These are phyloP conservation scores for Coemansia sp. DNA, from an alignment of 192 early-diverging fungal species.

Conservation along the genomic window DNA sequence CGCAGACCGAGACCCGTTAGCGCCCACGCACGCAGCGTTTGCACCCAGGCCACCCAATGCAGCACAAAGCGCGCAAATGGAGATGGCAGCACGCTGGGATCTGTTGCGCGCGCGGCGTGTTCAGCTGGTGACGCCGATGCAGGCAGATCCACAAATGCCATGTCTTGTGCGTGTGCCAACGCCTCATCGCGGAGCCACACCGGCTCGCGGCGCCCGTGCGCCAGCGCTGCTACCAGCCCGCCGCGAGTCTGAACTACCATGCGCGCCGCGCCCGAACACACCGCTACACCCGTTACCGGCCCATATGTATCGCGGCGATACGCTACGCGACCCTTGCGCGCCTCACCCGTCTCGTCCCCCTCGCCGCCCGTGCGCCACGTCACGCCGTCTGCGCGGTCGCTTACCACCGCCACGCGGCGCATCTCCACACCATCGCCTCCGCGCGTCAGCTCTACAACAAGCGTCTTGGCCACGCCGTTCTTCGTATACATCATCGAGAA, in stretches of 20 bases:
- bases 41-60: conserved; percentile 52
- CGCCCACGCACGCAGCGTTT: conserved; percentile 52
- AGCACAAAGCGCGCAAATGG: conserved; percentile 67
- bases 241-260: conserved; percentile 60
- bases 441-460: conserved; percentile 47
- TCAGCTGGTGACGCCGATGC: conserved; percentile 54
- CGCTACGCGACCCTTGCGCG: conserved; percentile 24
- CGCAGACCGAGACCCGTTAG: conserved; percentile 46
- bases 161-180: conserved; percentile 64
- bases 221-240: conserved; percentile 58
- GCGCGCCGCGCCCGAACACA: conserved; percentile 25
- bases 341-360: conserved; percentile 14
- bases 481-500: conserved; percentile 41
- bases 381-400: conserved; percentile 9
- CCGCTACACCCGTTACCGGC: conserved; percentile 20
- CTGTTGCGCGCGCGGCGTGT: conserved; percentile 34
- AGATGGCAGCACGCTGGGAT: conserved; percentile 56
- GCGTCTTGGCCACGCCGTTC: conserved; percentile 33
- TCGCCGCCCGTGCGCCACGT: conserved; percentile 29
- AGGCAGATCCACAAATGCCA: conserved; percentile 82
- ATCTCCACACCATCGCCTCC: conserved; percentile 27
- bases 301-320: conserved; percentile 48
- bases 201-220: conserved; percentile 34
- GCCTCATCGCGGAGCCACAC: conserved; percentile 89
- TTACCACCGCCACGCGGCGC: conserved; percentile 30